Conservation (phyloP, 495 filamentous ascomycete genomes). For the Recurvomyces mirabilis region DNA sequence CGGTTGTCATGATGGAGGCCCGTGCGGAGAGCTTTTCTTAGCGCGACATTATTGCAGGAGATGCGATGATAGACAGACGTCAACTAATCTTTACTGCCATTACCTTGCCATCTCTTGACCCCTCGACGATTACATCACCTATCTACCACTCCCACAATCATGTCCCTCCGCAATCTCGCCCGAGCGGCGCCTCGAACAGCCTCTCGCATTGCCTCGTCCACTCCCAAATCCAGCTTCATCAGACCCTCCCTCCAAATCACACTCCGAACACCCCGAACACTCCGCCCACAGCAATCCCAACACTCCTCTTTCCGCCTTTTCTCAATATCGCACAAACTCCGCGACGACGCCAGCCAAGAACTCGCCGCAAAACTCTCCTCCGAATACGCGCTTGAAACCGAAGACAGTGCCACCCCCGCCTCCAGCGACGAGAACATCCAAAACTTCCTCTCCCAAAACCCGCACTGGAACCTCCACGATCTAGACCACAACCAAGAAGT, state of each 20-base stretch:
- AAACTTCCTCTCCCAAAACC: constrained; percentile 61
- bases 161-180: constrained; percentile 15
- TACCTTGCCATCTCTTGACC: no score
- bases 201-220: constrained; percentile 11
- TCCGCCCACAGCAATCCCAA: neutral
- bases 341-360: constrained; percentile 49
- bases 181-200: constrained; percentile 16
- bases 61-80: no score
- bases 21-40: no score
- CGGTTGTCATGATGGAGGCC: no score
- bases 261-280: neutral
- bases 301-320: constrained; percentile 8
- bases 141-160: constrained; percentile 13
- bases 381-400: constrained; percentile 58
- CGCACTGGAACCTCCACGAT: constrained; percentile 63
- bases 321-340: constrained; percentile 1
- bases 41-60: no score
- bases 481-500: constrained; percentile 77
- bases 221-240: constrained; percentile 3
- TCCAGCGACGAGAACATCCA: constrained; percentile 51
- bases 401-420: constrained; percentile 37
- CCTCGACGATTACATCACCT: no score
- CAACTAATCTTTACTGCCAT: no score
- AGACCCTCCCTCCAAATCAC: constrained; percentile 7
- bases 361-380: constrained; percentile 65